phyloP scores from a whole-genome alignment of 228 moss, liverwort and hornwort genomes.

The Sphagnum magellanicum region DNA sequence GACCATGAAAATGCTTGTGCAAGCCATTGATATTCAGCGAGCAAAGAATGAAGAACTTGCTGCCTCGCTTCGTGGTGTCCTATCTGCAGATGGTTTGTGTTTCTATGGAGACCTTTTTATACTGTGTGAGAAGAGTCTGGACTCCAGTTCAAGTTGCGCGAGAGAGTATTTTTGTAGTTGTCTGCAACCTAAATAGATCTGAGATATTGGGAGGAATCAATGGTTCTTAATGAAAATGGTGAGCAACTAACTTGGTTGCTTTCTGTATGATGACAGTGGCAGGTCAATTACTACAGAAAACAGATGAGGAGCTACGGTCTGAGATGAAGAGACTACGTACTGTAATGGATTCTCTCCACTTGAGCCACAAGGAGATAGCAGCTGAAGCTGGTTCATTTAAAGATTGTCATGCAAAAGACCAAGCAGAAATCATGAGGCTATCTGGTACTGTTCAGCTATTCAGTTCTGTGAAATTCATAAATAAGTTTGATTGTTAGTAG shows the following conservation, averaged over 20 bases:
- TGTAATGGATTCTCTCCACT: slow-evolving; percentile 75
- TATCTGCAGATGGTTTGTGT: slow-evolving; percentile 75
- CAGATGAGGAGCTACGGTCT: slow-evolving; percentile 67
- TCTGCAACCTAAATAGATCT: too few relatives aligned
- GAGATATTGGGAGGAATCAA: too few relatives aligned
- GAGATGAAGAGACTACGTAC: slow-evolving; percentile 64
- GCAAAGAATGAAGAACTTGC: slow-evolving; percentile 75
- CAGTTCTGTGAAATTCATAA: background rate
- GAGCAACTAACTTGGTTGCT: background rate
- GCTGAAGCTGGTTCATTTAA: slow-evolving; percentile 60
- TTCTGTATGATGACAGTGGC: slow-evolving; percentile 41
- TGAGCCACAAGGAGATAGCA: slow-evolving; percentile 84
- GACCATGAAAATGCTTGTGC: slow-evolving; percentile 73
- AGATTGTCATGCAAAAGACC: slow-evolving; percentile 78
- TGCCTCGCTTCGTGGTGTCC: slow-evolving; percentile 46
- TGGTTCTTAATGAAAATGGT: too few relatives aligned
- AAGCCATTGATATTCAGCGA: slow-evolving; percentile 85
- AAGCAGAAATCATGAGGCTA: slow-evolving; percentile 75
- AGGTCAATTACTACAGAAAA: slow-evolving; percentile 61
- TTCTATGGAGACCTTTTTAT: background rate
- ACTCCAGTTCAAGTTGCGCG: too few relatives aligned
- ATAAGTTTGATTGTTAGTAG: too few relatives aligned
- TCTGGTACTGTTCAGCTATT: slow-evolving; percentile 26
- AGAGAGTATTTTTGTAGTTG: too few relatives aligned
- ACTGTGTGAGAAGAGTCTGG: too few relatives aligned